Base-by-base conservation (phyloP, 139 green algal species). In the Chlorella ohadii region DNA sequence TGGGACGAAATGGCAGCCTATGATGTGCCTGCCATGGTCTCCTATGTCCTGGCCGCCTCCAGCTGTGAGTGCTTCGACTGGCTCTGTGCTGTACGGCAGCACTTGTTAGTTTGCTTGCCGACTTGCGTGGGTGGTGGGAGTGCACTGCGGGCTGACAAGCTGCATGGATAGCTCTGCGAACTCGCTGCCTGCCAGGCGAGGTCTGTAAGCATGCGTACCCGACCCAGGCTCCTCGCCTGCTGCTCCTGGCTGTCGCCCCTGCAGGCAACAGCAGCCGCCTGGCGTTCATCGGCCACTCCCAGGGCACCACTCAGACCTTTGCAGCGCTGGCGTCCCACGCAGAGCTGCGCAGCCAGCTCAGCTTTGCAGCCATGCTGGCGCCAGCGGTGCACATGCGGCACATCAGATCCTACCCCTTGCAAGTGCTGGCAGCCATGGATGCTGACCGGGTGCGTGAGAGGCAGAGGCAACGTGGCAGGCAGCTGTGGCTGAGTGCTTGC, bases 11-110 rank as follows among this genome's bases (percentile, higher is more conserved):
- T 93, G 87, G 93, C 93, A 4, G 77, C 89, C 0, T 86, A 89
- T 36, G 94, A 98, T 85, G 39, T 97, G 36, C 93, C 92, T 9
- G 89, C 93, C 9, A 75, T 87, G 39, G 78, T 96, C 3, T 34
- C 91, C 36, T 91, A 93, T 41, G 78, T 94, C 1, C 86, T 94
- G 38, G 31, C n/a, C 15, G 1, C 5, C 31, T 5, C 1, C 5
- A 25, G 65, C 20, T 41, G 31, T 41, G 31, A 23, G 65, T 27
- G n/a, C 33, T 5, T 3, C 67, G 11, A 23, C 31, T 44, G 19
- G 34, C 5, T 1, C 9, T 22, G n/a, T n/a, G 1, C 9, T 77
- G 9, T 23, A 38, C 16, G 11, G 2, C 7, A 5, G 16, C 72
- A 20, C 44, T 66, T n/a, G n/a, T n/a, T n/a, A n/a, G n/a, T n/a